These are phyloP conservation scores for Microglena sp. DNA, from an alignment of 139 green algal genomes.

Conservation along the genomic window DNA sequence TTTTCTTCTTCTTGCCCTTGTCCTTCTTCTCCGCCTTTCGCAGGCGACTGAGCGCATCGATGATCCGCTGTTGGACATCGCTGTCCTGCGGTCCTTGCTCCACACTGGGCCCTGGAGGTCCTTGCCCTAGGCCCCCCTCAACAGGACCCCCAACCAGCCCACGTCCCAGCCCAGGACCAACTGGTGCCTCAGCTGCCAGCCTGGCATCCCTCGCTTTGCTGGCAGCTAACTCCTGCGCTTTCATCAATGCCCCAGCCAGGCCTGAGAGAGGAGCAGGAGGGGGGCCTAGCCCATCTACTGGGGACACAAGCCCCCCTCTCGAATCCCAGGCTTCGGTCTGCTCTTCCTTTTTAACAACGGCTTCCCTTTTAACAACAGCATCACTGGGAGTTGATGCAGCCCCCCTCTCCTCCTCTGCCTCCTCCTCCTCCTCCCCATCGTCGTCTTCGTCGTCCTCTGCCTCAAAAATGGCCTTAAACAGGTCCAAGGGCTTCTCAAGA, in stretches of 20 bases:
- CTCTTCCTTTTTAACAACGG: neutral
- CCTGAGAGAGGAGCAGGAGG: constrained; percentile 13
- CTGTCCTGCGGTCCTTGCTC: constrained; percentile 7
- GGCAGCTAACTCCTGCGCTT: constrained; percentile 21
- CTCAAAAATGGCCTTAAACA: constrained; percentile 85
- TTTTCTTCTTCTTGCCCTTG: constrained; percentile 19
- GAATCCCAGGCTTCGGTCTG: neutral
- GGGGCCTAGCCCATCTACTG: neutral
- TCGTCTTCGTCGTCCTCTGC: constrained; percentile 41
- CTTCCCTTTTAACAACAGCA: neutral
- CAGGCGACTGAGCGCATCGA: constrained; percentile 23
- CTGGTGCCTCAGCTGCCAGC: constrained; percentile 8
- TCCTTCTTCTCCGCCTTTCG: constrained; percentile 12
- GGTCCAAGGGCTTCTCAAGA: constrained; percentile 55
- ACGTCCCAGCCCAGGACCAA: neutral
- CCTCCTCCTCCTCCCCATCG: constrained; percentile 31
- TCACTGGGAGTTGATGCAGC: constrained; percentile 1
- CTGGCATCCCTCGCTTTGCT: constrained; percentile 10
- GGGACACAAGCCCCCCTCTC: neutral
- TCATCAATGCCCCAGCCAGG: constrained; percentile 33
- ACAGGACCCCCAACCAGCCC: neutral
- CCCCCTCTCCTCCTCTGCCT: neutral
- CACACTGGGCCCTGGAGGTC: neutral
- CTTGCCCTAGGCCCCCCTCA: neutral
- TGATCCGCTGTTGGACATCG: constrained; percentile 26